Evolutionary conservation across 2,329 filamentous ascomycete species (phyloP).

Genomic region (Rhinocladiella similis): DNA sequence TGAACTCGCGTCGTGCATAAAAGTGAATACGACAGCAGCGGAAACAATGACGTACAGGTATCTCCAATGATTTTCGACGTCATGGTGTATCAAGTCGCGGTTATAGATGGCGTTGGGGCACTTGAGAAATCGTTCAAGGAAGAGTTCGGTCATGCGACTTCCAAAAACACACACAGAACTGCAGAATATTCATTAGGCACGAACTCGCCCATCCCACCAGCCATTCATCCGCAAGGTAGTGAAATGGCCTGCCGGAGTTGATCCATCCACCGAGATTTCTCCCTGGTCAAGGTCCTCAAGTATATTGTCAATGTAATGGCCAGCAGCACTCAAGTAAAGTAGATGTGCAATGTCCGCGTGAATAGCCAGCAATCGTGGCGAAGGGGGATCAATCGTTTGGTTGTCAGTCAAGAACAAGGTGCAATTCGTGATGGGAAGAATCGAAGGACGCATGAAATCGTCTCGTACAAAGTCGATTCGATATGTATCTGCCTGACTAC

Average conservation of each 20-base stretch:
- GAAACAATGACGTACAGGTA: slow-evolving; percentile 13
- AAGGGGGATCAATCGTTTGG: slow-evolving; percentile 36
- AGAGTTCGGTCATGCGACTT: slow-evolving; percentile 24
- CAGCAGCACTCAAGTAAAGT: slow-evolving; percentile 25
- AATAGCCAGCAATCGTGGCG: slow-evolving; percentile 28
- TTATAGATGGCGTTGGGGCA: slow-evolving; percentile 29
- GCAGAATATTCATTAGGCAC: slow-evolving; percentile 7
- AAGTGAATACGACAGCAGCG: slow-evolving; percentile 28
- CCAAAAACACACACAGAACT: not conserved
- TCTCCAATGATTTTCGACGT: slow-evolving; percentile 30
- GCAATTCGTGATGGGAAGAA: slow-evolving; percentile 27
- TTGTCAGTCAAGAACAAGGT: slow-evolving; percentile 29
- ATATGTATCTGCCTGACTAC: slow-evolving; percentile 13
- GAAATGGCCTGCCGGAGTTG: slow-evolving; percentile 20
- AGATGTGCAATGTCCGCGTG: slow-evolving; percentile 32
- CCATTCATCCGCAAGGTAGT: slow-evolving; percentile 20
- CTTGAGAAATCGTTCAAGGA: slow-evolving; percentile 26
- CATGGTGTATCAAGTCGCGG: slow-evolving; percentile 30
- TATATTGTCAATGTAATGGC: slow-evolving; percentile 29
- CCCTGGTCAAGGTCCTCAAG: slow-evolving; percentile 31
- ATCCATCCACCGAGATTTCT: slow-evolving; percentile 23
- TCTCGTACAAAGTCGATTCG: slow-evolving; percentile 11
- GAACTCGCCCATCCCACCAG: slow-evolving; percentile 25
- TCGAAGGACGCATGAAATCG: slow-evolving; percentile 12
- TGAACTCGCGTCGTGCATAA: slow-evolving; percentile 32